These are phyloP conservation scores for Hericium rajendrae DNA, from an alignment of 768 basidiomycete species.

Conservation along the genomic window DNA sequence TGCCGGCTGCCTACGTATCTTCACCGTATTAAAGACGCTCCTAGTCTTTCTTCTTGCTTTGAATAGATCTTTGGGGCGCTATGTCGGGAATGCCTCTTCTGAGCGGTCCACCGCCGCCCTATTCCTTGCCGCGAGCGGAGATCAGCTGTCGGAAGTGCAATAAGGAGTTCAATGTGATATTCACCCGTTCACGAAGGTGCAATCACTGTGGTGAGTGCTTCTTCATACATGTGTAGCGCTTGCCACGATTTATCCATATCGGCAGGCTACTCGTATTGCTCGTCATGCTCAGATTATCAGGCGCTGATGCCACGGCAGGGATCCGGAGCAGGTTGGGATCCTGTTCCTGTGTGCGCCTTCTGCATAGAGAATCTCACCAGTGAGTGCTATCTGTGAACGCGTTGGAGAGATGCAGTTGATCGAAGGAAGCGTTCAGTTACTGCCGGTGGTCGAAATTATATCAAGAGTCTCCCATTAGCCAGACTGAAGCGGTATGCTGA, in stretches of 20 bases:
- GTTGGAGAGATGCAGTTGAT: slow-evolving; percentile 1
- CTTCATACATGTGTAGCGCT: neutral
- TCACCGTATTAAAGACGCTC: no score
- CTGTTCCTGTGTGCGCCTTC: slow-evolving; percentile 56
- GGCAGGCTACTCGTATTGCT: slow-evolving; percentile 63
- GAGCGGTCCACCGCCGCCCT: slow-evolving; percentile 46
- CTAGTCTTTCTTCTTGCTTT: no score
- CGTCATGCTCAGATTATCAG: slow-evolving; percentile 65
- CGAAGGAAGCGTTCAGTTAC: slow-evolving; percentile 40
- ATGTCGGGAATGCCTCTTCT: slow-evolving; percentile 53
- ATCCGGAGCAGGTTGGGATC: slow-evolving; percentile 49
- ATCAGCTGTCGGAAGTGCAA: slow-evolving; percentile 56
- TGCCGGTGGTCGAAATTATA: slow-evolving; percentile 46
- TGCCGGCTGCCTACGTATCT: no score
- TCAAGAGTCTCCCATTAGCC: slow-evolving; percentile 45
- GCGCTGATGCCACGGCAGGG: slow-evolving; percentile 65
- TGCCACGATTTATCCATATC: slow-evolving; percentile 3
- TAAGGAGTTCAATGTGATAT: slow-evolving; percentile 62
- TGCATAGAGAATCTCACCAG: slow-evolving; percentile 65
- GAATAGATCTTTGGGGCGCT: no score
- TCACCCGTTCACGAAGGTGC: slow-evolving; percentile 55
- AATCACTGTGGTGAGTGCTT: slow-evolving; percentile 61
- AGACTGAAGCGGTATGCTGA: slow-evolving; percentile 62
- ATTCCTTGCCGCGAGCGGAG: slow-evolving; percentile 23
- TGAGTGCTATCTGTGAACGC: slow-evolving; percentile 20